Evolutionary conservation across 208 protist genomes (phyloP).

Genomic region (Acanthamoeba royreba): DNA sequence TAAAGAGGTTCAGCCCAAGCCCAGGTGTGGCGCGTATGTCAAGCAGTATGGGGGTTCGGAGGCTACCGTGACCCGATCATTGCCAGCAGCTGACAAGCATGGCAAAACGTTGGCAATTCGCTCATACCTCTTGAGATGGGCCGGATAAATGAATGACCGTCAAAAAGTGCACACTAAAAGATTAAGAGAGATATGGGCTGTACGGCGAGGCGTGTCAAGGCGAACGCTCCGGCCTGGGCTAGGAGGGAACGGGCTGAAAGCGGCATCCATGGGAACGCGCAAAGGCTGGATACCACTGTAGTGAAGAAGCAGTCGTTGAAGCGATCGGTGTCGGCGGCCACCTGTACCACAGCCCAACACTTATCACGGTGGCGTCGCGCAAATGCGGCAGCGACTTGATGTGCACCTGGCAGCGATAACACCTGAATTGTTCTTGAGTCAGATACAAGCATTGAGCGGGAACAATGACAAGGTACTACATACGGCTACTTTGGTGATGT

Average conservation of each 20-base stretch:
- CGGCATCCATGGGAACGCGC: not conserved
- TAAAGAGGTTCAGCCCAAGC: not conserved
- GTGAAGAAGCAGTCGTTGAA: not conserved
- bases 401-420: not conserved
- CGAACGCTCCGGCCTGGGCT: not conserved
- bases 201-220: no score
- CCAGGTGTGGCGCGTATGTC: not conserved
- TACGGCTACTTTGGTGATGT: not conserved
- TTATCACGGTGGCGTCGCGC: not conserved
- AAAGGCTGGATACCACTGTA: not conserved
- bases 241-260: not conserved
- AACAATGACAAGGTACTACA: not conserved
- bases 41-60: not conserved
- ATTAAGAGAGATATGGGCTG: not conserved
- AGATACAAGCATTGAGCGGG: not conserved
- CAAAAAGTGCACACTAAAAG: not conserved
- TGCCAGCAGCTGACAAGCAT: not conserved
- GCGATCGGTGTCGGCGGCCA: not conserved
- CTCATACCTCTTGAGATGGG: not conserved
- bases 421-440: not conserved
- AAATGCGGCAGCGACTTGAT: not conserved
- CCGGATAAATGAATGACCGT: not conserved
- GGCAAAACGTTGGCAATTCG: not conserved
- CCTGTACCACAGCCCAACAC: not conserved
- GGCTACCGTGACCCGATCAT: not conserved